These are phyloP conservation scores for Clitocybe nebularis DNA, from an alignment of 1,284 basidiomycete genomes.

Conservation along the genomic window DNA sequence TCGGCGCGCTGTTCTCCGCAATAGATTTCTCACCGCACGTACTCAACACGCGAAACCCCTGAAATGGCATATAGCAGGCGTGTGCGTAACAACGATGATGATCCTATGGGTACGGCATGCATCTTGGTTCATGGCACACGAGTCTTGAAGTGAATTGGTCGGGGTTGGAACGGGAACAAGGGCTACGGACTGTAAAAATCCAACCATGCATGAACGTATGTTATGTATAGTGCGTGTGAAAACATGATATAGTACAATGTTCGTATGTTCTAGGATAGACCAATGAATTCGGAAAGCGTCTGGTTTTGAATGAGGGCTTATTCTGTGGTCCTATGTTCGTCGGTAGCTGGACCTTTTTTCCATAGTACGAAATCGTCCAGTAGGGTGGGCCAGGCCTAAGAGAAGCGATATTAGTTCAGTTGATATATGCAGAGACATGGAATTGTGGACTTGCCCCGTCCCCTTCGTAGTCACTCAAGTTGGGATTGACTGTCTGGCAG, in stretches of 20 bases:
- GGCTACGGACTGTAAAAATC: no score
- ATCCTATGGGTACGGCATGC: no score
- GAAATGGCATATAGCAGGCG: no score
- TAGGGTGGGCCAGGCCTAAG: slow-evolving; percentile 74
- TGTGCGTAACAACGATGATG: no score
- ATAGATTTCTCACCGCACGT: no score
- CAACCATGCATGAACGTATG: no score
- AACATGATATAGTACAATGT: slow-evolving; percentile 4
- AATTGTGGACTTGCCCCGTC: slow-evolving; percentile 55
- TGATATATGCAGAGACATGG: slow-evolving; percentile 7
- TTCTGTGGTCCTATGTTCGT: neutral
- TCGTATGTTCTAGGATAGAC: neutral
- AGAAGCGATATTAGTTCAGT: slow-evolving; percentile 8
- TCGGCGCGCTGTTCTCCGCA: no score
- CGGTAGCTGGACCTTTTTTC: slow-evolving; percentile 37
- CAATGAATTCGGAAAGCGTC: neutral
- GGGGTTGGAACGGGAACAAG: no score
- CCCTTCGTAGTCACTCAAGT: slow-evolving; percentile 60
- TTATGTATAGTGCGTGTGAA: no score
- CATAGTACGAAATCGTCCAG: slow-evolving; percentile 70
- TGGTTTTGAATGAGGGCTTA: neutral
- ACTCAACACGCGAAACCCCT: no score
- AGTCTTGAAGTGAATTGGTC: no score
- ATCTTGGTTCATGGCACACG: no score
- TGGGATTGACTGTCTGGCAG: slow-evolving; percentile 56